phyloP scores from a whole-genome alignment of 2,329 filamentous ascomycete species.

The Cladobotryum mycophilum region DNA sequence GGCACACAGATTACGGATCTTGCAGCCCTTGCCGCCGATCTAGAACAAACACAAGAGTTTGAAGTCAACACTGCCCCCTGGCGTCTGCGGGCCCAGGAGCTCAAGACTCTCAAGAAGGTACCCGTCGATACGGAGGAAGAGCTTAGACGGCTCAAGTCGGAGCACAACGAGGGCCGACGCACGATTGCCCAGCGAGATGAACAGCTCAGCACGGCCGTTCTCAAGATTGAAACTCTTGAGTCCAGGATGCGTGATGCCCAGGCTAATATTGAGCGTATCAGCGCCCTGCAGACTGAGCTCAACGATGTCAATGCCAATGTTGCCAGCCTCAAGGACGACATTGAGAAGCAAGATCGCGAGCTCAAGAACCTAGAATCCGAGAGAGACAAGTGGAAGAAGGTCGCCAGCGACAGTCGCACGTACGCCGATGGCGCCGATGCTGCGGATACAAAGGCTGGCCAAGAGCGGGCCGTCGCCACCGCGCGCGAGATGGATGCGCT shows the following conservation, averaged over 20 bases:
- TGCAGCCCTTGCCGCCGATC: slow-evolving; percentile 60
- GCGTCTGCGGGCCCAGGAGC: slow-evolving; percentile 72
- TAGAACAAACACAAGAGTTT: slow-evolving; percentile 72
- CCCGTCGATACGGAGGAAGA: slow-evolving; percentile 82
- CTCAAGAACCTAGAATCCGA: slow-evolving; percentile 58
- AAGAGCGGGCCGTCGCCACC: slow-evolving; percentile 62
- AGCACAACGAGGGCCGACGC: slow-evolving; percentile 70
- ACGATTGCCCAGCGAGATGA: slow-evolving; percentile 69
- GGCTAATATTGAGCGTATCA: slow-evolving; percentile 66
- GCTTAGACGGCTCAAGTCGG: slow-evolving; percentile 70
- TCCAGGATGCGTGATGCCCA: slow-evolving; percentile 78
- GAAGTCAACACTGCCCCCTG: slow-evolving; percentile 72
- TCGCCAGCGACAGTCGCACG: slow-evolving; percentile 55
- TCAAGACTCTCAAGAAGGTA: slow-evolving; percentile 74
- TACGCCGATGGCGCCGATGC: slow-evolving; percentile 48
- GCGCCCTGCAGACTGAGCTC: slow-evolving; percentile 56
- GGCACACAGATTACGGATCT: slow-evolving; percentile 63
- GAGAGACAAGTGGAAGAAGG: slow-evolving; percentile 65
- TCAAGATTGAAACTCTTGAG: slow-evolving; percentile 90
- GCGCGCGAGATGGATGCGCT: slow-evolving; percentile 68
- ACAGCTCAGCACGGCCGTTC: slow-evolving; percentile 75
- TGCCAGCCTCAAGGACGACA: slow-evolving; percentile 52
- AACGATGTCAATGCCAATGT: slow-evolving; percentile 46
- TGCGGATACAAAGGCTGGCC: slow-evolving; percentile 49
- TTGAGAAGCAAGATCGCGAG: slow-evolving; percentile 62